Evolutionary conservation across 805 yeast species (phyloP).

Genomic region (Kodamaea neixiangensis): DNA sequence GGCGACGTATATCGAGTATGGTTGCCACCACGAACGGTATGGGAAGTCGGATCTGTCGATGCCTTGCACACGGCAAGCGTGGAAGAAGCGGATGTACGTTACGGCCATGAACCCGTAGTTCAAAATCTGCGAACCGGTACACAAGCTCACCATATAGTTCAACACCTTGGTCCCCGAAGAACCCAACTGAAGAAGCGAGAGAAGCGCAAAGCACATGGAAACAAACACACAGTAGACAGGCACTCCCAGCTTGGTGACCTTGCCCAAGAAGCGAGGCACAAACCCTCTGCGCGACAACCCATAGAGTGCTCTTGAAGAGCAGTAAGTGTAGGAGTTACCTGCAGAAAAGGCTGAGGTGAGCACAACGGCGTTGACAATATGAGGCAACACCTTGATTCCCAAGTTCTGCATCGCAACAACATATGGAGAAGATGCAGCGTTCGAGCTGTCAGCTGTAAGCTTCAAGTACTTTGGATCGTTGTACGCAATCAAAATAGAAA

Average conservation of each 20-base stretch:
- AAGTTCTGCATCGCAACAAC: slow-evolving; percentile 78
- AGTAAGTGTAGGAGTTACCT: slow-evolving; percentile 61
- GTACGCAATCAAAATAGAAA: slow-evolving; percentile 39
- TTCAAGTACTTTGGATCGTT: slow-evolving; percentile 23
- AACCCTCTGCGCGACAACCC: slow-evolving; percentile 53
- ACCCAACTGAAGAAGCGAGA: slow-evolving; percentile 64
- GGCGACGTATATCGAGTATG: slow-evolving; percentile 37
- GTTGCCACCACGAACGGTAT: slow-evolving; percentile 46
- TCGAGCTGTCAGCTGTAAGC: slow-evolving; percentile 22
- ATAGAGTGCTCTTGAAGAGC: slow-evolving; percentile 66
- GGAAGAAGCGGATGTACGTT: slow-evolving; percentile 44
- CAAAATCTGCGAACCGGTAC: slow-evolving; percentile 49
- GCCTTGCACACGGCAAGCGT: slow-evolving; percentile 42
- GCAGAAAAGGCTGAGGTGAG: slow-evolving; percentile 59
- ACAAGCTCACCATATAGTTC: slow-evolving; percentile 47
- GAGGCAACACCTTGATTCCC: slow-evolving; percentile 67
- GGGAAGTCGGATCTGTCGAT: slow-evolving; percentile 40
- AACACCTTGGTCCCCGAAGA: slow-evolving; percentile 37
- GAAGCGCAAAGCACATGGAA: slow-evolving; percentile 54
- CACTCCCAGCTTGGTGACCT: slow-evolving; percentile 42
- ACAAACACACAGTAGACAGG: slow-evolving; percentile 49
- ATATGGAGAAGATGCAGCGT: slow-evolving; percentile 65
- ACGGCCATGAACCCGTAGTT: slow-evolving; percentile 48
- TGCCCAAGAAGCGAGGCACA: slow-evolving; percentile 44
- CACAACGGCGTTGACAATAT: slow-evolving; percentile 76